Evolutionary conservation across 345 rosid species (phyloP), one percentile per base, ranked within the genome.

Genomic region (Linum lewisii): DNA sequence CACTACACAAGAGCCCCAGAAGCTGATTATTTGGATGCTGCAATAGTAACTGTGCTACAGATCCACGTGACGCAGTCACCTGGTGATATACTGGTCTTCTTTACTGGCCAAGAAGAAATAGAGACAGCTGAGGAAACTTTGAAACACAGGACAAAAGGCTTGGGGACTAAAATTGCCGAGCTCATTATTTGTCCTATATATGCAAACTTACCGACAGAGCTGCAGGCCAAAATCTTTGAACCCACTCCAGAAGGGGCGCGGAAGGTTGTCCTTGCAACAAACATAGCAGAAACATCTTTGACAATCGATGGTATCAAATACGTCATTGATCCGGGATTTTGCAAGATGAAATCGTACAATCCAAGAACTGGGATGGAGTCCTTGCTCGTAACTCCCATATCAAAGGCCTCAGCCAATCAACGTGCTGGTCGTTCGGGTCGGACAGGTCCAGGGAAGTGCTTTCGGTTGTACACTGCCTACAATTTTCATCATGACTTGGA

Each of bases 351-450:
- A 21, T 87, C 95, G 1, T 89, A 89, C 74, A 93, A 93, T 69
- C 97, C 99, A 6, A 89, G 97, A 70, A 87, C 99, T 25, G 97
- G 99, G 56, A 89, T 93, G 99, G 99, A 93, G 72, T 83, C 94
- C 54, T 78, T 93, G 79, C 85, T 89, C 37, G 77, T 93, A 20
- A 75, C 90, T 70, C 99, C 97, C 5, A 84, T 87, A 60, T 93
- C 99, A 24, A 93, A 93, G 73, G 99, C 97, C 64, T 89, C 99
- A 60, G 97, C 99, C 14, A 83, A 74, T 71, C 97, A 93, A 68
- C 86, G 97, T 36, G 91, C 97, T 51, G 99, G 99, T 52, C 86
- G 99, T 0, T 90, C 97, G 59, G 99, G 99, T 66, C 78, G 97
- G 73, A 92, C 97, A 21, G 94, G 98, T 66, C 93, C 98, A 34